Evolutionary conservation across 805 yeast genomes (phyloP).

Genomic region (Ogataea nonfermentans): DNA sequence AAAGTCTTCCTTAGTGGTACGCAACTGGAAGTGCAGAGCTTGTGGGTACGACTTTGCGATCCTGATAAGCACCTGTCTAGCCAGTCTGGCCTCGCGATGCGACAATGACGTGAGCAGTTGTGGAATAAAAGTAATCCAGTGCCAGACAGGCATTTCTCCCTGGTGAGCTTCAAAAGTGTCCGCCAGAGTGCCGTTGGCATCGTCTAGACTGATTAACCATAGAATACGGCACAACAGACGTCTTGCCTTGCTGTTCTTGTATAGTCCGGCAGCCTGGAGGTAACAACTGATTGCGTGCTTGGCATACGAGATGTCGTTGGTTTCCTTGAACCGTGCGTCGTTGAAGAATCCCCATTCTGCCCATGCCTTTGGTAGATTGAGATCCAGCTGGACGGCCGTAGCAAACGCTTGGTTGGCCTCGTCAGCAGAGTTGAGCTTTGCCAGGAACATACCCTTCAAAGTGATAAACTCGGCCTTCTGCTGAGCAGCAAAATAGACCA

Average conservation of each 20-base stretch:
- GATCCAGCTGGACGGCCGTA: constrained; percentile 93
- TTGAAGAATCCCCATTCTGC: constrained; percentile 99
- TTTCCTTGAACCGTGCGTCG: constrained; percentile 82
- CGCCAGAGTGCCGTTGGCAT: constrained; percentile 72
- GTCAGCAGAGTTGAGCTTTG: constrained; percentile 83
- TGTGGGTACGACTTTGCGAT: constrained; percentile 98
- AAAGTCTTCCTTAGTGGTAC: constrained; percentile 94
- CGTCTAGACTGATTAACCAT: constrained; percentile 93
- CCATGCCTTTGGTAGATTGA: constrained; percentile 96
- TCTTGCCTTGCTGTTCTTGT: constrained; percentile 89
- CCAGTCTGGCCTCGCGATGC: constrained; percentile 86
- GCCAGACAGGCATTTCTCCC: constrained; percentile 99
- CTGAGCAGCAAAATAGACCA: constrained; percentile 94
- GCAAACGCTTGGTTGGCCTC: constrained; percentile 98
- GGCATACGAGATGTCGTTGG: constrained; percentile 76
- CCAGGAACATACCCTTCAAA: constrained; percentile 95
- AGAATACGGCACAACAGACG: constrained; percentile 82
- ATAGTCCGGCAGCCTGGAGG: constrained; percentile 95
- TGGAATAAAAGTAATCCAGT: constrained; percentile 97
- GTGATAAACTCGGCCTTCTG: constrained; percentile 99
- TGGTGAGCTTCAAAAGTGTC: constrained; percentile 88
- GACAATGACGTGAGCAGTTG: constrained; percentile 87
- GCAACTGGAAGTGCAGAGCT: constrained; percentile 90
- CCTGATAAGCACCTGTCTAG: constrained; percentile 80
- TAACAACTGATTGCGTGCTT: constrained; percentile 94